These are phyloP conservation scores for Moesziomyces sp. DNA, from an alignment of 1,284 basidiomycete species.

Conservation along the genomic window DNA sequence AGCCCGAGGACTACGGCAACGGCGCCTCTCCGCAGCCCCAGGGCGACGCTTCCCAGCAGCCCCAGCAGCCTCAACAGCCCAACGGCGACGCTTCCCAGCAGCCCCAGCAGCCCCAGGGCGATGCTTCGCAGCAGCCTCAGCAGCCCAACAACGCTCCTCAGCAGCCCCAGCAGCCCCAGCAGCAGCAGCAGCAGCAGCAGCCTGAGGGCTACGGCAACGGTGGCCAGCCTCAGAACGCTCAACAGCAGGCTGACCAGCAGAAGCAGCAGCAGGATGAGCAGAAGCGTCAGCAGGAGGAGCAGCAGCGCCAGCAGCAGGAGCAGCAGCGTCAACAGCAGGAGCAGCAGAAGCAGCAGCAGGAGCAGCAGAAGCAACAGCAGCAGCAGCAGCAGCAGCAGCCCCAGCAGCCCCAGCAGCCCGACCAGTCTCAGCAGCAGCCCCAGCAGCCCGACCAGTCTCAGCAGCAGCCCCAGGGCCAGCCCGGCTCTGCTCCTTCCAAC, in stretches of 20 bases:
- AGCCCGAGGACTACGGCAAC: background rate
- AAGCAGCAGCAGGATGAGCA: constrained; percentile 11
- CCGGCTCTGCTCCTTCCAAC: constrained; percentile 7
- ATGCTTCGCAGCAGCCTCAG: background rate
- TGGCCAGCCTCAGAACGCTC: constrained; percentile 1
- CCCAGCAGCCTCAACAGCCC: background rate
- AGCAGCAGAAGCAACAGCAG: constrained; percentile 18
- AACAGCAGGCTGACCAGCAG: constrained; percentile 12
- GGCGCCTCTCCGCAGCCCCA: background rate
- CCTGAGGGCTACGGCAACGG: too few species aligned
- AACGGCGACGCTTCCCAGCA: background rate
- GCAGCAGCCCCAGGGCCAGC: background rate
- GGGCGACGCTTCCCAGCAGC: background rate
- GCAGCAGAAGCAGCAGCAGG: constrained; percentile 16
- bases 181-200: background rate
- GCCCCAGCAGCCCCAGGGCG: background rate
- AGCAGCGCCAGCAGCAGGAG: constrained; percentile 7
- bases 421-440: constrained; percentile 4
- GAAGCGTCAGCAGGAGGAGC: constrained; percentile 3
- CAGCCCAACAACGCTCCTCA: background rate
- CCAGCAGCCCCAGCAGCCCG: constrained; percentile 11
- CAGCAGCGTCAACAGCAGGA: constrained; percentile 3
- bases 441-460: constrained; percentile 2
- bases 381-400: constrained; percentile 10
- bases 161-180: constrained; percentile 6